These are phyloP conservation scores for Mortierella sp. DNA, from an alignment of 371 early-diverging fungal species.

Conservation along the genomic window DNA sequence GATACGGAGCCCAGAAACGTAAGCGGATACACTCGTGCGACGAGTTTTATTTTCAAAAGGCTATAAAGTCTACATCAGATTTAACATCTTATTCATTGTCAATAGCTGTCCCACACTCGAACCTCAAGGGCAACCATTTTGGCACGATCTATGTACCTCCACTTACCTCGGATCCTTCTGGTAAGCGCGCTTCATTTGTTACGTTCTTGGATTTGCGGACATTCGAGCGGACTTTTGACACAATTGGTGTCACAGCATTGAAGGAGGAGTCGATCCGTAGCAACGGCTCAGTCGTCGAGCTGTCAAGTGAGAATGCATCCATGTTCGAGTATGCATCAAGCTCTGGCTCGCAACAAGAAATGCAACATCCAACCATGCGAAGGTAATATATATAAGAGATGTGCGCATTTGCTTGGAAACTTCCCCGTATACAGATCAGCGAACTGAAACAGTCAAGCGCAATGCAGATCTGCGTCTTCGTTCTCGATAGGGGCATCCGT, in stretches of 20 bases:
- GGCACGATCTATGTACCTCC: conserved; percentile 73
- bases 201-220: too few relatives aligned
- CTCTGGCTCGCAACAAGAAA: conserved; percentile 1
- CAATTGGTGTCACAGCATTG: conserved; percentile 14
- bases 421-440: too few relatives aligned
- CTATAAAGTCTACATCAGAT: neutral
- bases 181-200: conserved; percentile 27
- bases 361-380: conserved; percentile 6
- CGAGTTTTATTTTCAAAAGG: neutral
- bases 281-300: conserved; percentile 29
- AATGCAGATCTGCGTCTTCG: conserved; percentile 31
- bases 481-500: conserved; percentile 33
- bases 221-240: neutral
- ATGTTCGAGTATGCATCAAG: conserved; percentile 29
- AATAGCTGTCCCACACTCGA: conserved; percentile 43
- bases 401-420: too few relatives aligned
- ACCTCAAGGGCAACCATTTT: conserved; percentile 60
- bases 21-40: neutral
- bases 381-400: conserved; percentile 20
- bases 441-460: too few relatives aligned
- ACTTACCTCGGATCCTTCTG: conserved; percentile 59
- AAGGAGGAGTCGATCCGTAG: conserved; percentile 15
- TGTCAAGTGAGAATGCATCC: conserved; percentile 37
- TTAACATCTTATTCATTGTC: neutral
- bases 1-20: conserved; percentile 12